Percentiles rank a stretch among this genome's conserved stretches.
These are phyloP conservation scores for Trichoderma sp. DNA, from an alignment of 2,329 filamentous ascomycete genomes.

Conservation along the genomic window DNA sequence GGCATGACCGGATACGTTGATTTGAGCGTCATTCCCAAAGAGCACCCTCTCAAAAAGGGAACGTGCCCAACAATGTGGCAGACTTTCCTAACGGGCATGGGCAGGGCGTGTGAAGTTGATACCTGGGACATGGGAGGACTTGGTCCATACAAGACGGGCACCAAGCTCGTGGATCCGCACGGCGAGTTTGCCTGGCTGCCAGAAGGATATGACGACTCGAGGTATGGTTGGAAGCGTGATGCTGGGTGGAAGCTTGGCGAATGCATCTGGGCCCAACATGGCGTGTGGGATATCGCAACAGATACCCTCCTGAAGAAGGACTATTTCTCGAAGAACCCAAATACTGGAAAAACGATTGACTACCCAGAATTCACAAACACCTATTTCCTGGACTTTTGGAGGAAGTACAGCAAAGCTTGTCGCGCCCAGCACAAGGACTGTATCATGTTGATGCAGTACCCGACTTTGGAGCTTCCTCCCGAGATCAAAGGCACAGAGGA, in stretches of 20 bases:
- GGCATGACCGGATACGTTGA: slow-evolving; percentile 83
- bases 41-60: slow-evolving; percentile 89
- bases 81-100: slow-evolving; percentile 85
- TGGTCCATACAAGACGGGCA: slow-evolving; percentile 86
- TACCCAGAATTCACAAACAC: slow-evolving; percentile 86
- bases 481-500: slow-evolving; percentile 81
- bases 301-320: slow-evolving; percentile 78
- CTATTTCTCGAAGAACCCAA: slow-evolving; percentile 80
- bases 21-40: slow-evolving; percentile 74
- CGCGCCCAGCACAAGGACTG: slow-evolving; percentile 73
- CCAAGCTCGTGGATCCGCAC: slow-evolving; percentile 79
- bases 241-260: slow-evolving; percentile 88
- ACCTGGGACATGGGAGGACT: slow-evolving; percentile 93
- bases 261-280: slow-evolving; percentile 95
- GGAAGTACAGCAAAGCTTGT: slow-evolving; percentile 71
- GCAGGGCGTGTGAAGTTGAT: slow-evolving; percentile 82
- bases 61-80: slow-evolving; percentile 95
- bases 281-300: slow-evolving; percentile 81
- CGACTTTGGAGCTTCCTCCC: slow-evolving; percentile 88
- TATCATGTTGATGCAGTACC: slow-evolving; percentile 87
- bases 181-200: slow-evolving; percentile 84
- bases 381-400: slow-evolving; percentile 86
- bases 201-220: slow-evolving; percentile 75
- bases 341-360: slow-evolving; percentile 69
- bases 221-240: slow-evolving; percentile 88